These are phyloP conservation scores for Nemania sp. DNA, from an alignment of 2,329 filamentous ascomycete species.

Conservation along the genomic window DNA sequence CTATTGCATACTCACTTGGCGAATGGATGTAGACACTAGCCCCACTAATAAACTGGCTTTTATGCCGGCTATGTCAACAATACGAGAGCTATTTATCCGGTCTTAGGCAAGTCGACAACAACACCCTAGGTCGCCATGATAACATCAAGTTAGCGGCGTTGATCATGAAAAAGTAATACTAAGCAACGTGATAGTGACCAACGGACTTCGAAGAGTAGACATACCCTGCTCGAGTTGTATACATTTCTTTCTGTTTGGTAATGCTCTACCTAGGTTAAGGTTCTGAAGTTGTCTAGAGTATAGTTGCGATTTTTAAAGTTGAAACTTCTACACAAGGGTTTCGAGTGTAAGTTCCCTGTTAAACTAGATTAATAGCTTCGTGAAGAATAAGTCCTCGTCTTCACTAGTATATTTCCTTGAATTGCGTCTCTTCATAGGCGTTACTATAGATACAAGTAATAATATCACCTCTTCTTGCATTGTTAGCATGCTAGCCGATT, in stretches of 20 bases:
- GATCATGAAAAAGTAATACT: not conserved
- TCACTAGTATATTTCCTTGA: too few relatives aligned
- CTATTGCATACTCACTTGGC: not conserved
- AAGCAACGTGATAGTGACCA: not conserved
- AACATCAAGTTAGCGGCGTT: not conserved
- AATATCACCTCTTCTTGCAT: too few relatives aligned
- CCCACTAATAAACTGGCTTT: not conserved
- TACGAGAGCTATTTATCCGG: constrained; percentile 1
- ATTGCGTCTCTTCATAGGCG: too few relatives aligned
- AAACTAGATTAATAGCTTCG: too few relatives aligned
- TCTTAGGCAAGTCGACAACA: not conserved
- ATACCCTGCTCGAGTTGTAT: not conserved
- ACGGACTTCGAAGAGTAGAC: not conserved
- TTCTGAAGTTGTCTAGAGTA: not conserved
- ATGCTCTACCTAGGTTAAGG: too few relatives aligned
- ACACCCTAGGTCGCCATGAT: not conserved
- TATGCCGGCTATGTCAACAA: not conserved
- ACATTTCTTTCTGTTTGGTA: too few relatives aligned
- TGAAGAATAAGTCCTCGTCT: too few relatives aligned
- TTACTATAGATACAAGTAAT: too few relatives aligned
- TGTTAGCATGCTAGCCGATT: too few relatives aligned
- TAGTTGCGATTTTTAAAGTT: not conserved
- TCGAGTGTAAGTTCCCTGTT: too few relatives aligned
- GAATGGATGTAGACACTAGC: not conserved
- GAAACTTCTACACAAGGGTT: too few relatives aligned